Evolutionary conservation across 163 green algal genomes (phyloP), one percentile per base, ranked within the genome.

Genomic region (Smithsoniella earleae): DNA sequence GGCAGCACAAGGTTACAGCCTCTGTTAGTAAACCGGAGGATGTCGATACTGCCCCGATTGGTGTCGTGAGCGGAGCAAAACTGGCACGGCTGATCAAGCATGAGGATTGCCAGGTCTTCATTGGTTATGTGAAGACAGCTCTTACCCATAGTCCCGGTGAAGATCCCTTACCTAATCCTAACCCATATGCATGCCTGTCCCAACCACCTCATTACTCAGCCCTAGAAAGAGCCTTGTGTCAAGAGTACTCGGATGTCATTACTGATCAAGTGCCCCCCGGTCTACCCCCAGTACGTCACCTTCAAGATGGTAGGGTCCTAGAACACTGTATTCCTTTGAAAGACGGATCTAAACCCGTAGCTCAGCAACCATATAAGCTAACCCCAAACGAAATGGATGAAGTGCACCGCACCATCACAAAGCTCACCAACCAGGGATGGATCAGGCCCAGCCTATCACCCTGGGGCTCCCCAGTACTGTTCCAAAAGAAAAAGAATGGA

Each of bases 51-150:
- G 16, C 43, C 43, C 16, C 43, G n/a, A n/a, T n/a, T n/a, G n/a
- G n/a, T n/a, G 43, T 54, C 18, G 43, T 54, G 43, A 54, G 16
- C 43, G 43, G 43, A 16, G 43, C 43, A 18, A 54, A 54, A 18
- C 43, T 54, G 18, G 43, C 43, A 16, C 43, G 43, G 43, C 16
- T 54, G 16, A 54, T 54, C 43, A 16, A 18, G 16, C 43, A 54
- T 18, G 43, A 54, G 18, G 43, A 54, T 16, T 54, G 43, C 18
- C 16, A 54, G 43, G 16, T 27, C 43, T 54, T 54, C 43, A 18
- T 54, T 27, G 43, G 43, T 54, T 54, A 54, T 54, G 43, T 54
- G 16, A 54, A 54, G n/a, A n/a, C n/a, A n/a, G n/a, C n/a, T n/a
- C n/a, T n/a, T n/a, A n/a, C n/a, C n/a, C n/a, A n/a, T n/a, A n/a